A percentile compares a stretch with the other conserved stretches of the same genome.
Evolutionary conservation across 768 basidiomycete genomes (phyloP).

Genomic region (Pleurotus citrinopileatus): DNA sequence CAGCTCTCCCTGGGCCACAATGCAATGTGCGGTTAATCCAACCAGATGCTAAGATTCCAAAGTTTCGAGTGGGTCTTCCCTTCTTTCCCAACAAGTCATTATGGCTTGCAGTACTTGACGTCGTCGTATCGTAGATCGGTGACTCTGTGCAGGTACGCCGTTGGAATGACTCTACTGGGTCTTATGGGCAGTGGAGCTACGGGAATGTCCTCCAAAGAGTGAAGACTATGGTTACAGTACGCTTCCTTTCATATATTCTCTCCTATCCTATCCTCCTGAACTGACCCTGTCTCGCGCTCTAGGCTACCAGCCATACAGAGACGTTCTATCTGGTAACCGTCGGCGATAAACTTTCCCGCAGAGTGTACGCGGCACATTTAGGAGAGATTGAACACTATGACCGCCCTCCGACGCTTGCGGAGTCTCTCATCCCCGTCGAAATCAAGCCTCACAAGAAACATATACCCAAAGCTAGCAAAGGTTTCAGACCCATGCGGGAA

Average conservation of each 20-base stretch:
- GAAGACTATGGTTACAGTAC: not conserved
- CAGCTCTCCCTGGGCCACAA: constrained; percentile 1
- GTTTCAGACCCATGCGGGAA: not conserved
- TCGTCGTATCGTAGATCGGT: too few relatives aligned
- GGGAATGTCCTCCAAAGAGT: not conserved
- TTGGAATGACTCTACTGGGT: not conserved
- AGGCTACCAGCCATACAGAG: not conserved
- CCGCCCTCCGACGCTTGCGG: not conserved
- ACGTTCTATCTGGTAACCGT: not conserved
- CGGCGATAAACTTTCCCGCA: not conserved
- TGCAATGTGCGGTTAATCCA: constrained; percentile 4
- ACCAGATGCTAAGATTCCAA: not conserved
- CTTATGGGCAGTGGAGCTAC: constrained; percentile 1
- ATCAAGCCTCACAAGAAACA: not conserved
- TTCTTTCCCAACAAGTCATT: not conserved
- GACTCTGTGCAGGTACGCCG: constrained; percentile 5
- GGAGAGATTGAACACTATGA: not conserved
- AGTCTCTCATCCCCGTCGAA: not conserved
- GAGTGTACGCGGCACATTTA: not conserved
- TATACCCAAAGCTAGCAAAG: too few relatives aligned
- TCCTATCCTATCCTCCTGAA: not conserved
- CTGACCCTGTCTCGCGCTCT: not conserved
- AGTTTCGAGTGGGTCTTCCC: not conserved
- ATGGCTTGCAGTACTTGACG: too few relatives aligned
- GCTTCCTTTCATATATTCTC: not conserved